Evolutionary conservation across 768 basidiomycete species (phyloP), one percentile per base, ranked within the genome.

Genomic region (Mycena metata): DNA sequence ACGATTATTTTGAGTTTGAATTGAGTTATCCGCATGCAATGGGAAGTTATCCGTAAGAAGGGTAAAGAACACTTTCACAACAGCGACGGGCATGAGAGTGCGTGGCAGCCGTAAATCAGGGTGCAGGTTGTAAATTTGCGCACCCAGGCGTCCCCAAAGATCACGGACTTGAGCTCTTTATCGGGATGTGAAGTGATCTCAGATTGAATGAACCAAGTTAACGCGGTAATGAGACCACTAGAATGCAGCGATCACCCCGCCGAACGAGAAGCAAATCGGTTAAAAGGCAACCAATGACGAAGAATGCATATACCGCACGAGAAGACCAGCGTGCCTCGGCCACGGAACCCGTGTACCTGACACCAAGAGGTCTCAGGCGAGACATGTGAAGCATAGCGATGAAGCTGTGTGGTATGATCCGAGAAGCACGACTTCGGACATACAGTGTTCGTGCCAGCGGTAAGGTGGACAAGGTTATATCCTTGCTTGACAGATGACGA

Each of bases 1-100:
- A 77, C 72, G 72, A 79, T 76, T 82, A 82, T 84, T 86, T 86
- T 84, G 84, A 85, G 85, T 89, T 89, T 84, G 82, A 82, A 84
- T 87, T 86, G 83, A 84, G 84, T 85, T 86, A 81, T 73, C 81
- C 83, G 83, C 83, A 84, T 83, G 81, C 75, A 77, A 79, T 72
- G 67, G 70, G 77, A 81, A 84, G 68, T 54, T 52, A 49, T 54
- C 50, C 80, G 82, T 84, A 83, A 81, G 76, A 75, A 76, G 77
- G 70, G 61, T 71, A 71, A 73, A 61, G 61, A 74, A 72, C 60
- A 68, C 60, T 59, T 68, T 55, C 57, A 60, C 63, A 66, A 61
- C 60, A 68, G 60, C 66, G 61, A 59, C 64, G 60, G 59, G 62
- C 70, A 69, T 72, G 70, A 52, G 70, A 72, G 70, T 68, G 70